Evolutionary conservation across 2,329 filamentous ascomycete genomes (phyloP).

Genomic region (Paracoccidioides lutzii): DNA sequence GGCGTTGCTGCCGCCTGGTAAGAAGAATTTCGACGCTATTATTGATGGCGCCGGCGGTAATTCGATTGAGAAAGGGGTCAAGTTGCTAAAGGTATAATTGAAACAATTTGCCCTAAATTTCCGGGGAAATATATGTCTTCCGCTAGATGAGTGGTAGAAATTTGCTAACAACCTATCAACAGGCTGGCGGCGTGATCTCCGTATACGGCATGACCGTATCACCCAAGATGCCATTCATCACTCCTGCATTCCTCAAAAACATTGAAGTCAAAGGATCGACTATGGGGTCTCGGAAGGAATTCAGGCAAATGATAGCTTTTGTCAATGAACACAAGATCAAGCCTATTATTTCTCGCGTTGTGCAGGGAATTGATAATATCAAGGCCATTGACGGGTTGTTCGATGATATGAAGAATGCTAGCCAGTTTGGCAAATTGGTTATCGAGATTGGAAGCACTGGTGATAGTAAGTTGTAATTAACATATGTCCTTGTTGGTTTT

Average conservation of each 20-base stretch:
- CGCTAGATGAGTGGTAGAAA: background rate
- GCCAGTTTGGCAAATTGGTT: slow-evolving; percentile 87
- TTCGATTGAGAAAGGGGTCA: slow-evolving; percentile 55
- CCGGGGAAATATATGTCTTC: background rate
- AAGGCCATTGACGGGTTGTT: slow-evolving; percentile 72
- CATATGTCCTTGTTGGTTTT: no score
- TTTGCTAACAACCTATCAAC: background rate
- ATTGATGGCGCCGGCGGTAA: slow-evolving; percentile 86
- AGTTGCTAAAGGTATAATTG: slow-evolving; percentile 50
- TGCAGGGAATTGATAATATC: slow-evolving; percentile 61
- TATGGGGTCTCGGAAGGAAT: slow-evolving; percentile 85
- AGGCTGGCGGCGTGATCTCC: slow-evolving; percentile 67
- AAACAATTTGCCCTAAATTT: background rate
- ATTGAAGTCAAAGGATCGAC: slow-evolving; percentile 76
- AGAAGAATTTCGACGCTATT: slow-evolving; percentile 64
- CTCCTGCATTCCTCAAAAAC: slow-evolving; percentile 75
- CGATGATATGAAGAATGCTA: slow-evolving; percentile 72
- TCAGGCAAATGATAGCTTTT: slow-evolving; percentile 79
- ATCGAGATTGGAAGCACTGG: slow-evolving; percentile 30
- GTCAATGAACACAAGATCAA: slow-evolving; percentile 58
- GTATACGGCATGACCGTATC: slow-evolving; percentile 83
- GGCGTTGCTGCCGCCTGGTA: slow-evolving; percentile 44
- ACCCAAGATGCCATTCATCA: slow-evolving; percentile 76
- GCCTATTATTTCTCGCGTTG: slow-evolving; percentile 63
- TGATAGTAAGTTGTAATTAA: slow-evolving; percentile 11